These are phyloP conservation scores for Yarrowia phangngaensis DNA, from an alignment of 805 yeast genomes.

Conservation along the genomic window DNA sequence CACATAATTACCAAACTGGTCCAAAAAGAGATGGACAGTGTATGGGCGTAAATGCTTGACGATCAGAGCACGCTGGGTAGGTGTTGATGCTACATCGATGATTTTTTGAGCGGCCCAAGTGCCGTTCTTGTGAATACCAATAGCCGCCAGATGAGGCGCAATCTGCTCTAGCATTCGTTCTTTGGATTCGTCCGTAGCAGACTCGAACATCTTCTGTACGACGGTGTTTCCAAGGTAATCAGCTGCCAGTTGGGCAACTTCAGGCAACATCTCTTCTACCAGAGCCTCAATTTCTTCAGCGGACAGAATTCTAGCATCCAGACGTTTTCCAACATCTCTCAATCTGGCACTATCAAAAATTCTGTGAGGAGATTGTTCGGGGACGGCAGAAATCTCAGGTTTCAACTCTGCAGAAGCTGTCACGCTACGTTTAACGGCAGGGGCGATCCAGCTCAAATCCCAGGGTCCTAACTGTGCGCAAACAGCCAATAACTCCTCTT, in stretches of 20 bases:
- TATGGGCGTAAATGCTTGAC: conserved; percentile 71
- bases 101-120: conserved; percentile 99
- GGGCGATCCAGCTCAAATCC: conserved; percentile 13
- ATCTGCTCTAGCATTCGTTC: conserved; percentile 76
- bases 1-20: conserved; percentile 95
- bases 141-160: conserved; percentile 76
- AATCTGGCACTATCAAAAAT: conserved; percentile 84
- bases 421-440: conserved; percentile 8
- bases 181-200: conserved; percentile 64
- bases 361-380: conserved; percentile 64
- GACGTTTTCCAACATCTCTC: conserved; percentile 75
- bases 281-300: conserved; percentile 71
- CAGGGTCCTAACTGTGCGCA: conserved; percentile 14
- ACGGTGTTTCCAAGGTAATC: conserved; percentile 95
- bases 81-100: conserved; percentile 64
- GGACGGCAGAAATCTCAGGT: conserved; percentile 52
- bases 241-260: conserved; percentile 83
- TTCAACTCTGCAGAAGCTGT: conserved; percentile 29
- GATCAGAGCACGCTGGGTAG: conserved; percentile 52
- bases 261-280: conserved; percentile 78
- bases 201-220: conserved; percentile 82
- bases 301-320: conserved; percentile 53
- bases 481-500: conserved; percentile 14
- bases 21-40: conserved; percentile 80
- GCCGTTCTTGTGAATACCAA: conserved; percentile 95